Base-by-base conservation (phyloP, 2,329 filamentous ascomycete genomes). In the Teratosphaeria epicoccoides region DNA sequence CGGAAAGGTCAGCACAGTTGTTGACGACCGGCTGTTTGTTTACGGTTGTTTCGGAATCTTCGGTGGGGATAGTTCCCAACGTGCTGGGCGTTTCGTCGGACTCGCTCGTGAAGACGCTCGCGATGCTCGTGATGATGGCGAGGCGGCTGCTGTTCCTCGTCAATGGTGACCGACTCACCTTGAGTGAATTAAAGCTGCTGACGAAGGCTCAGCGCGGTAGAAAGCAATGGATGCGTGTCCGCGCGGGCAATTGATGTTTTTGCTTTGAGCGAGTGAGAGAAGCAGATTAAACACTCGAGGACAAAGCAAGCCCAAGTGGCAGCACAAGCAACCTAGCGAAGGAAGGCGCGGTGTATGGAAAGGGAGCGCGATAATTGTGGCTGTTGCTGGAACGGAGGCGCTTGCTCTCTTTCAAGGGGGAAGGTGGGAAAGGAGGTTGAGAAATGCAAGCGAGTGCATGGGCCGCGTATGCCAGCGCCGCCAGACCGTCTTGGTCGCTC, bases 271-370 rank as follows among this genome's bases (percentile, higher is more conserved):
- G 37, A 53, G 49, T 37, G 49, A 23, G 29, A 17, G 51, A 40
- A 33, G 48, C n/a, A 37, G 44, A 44, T 20, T 47, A 48, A 49
- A 6, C 25, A 46, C 37, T 46, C 44, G 14, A 25, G 44, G n/a
- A 26, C 24, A 29, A 28, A 49, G 24, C 14, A 29, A 6, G 20
- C 46, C 33, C 20, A 43, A 46, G 46, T n/a, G 25, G 9, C 11
- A 12, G 29, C 26, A 49, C 46, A 20, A 22, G 40, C 17, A 43
- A 53, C 55, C 53, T 29, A 57, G 52, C 52, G 55, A 57, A 47
- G 56, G 58, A 52, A 58, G 57, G 54, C 53, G 57, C 57, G 51
- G 49, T 49, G 46, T 55, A 51, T 53, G 28, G 17, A 53, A 54
- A 56, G 54, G 53, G 49, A 49, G 54, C 37, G 40, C 52, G 40